Base-by-base conservation (phyloP, 108 stramenopile genomes). In the Mayamaea pseudoterrestris region DNA sequence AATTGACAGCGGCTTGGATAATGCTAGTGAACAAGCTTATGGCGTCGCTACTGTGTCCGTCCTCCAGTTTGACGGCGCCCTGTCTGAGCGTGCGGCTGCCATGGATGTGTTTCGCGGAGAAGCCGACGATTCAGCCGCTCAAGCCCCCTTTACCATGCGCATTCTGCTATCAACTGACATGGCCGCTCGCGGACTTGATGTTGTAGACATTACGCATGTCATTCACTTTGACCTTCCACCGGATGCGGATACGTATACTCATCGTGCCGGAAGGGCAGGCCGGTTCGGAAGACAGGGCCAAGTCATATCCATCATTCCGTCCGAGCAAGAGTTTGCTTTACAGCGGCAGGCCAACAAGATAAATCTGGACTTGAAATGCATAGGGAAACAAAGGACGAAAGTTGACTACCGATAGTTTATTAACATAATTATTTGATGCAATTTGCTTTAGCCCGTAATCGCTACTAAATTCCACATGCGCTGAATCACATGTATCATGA, bases 201-300 rank as follows among this genome's bases (percentile, higher is more conserved):
- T 93, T 17, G 55, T 64, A 6, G 70, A 74, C 30, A 68, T 92
- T 11, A 50, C 88, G 21, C 88, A 85, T 53, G 88, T 95, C 8
- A 70, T 95, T 44, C 74, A 95, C 32, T 90, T 74, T 55, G 88
- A 91, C 55, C 39, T 95, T 14, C 88, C 93, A 6, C 57, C 46
- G 36, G 79, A 86, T 46, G 65, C 65, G 16, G 85, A 88, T 42
- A 73, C 76, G 16, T 95, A 92, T 58, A 73, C 88, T 28, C 93
- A 95, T 65, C 70, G 93, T 42, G 78, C 78, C 14, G 93, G 93
- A 39, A 78, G 93, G 6, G 67, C 93, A 16, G 93, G 90, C 29
- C 71, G 93, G 12, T 55, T 90, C 34, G 80, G 80, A 11, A 61
- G 55, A 18, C 49, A 47, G 11, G 88, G 88, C 5, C 70, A 66